A percentile compares a stretch with the other conserved stretches of the same genome.
phyloP scores from a whole-genome alignment of 495 filamentous ascomycete species.

The Lasiosphaeria miniovina region DNA sequence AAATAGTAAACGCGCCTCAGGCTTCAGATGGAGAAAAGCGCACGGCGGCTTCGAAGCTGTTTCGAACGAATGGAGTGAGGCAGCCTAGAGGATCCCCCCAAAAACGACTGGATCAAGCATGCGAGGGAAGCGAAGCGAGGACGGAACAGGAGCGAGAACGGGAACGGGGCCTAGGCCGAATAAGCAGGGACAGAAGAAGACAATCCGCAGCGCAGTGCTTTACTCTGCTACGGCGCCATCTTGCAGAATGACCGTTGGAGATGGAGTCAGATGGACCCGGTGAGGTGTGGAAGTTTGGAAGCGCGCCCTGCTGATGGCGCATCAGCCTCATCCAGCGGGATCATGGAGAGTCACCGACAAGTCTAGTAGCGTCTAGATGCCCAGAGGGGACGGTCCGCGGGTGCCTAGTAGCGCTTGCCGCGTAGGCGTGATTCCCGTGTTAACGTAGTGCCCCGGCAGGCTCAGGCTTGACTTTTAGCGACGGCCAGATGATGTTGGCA shows the following conservation, averaged over 20 bases:
- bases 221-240: conserved; percentile 12
- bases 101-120: not conserved
- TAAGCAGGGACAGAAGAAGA: conserved; percentile 14
- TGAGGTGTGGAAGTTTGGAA: conserved; percentile 21
- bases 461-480: conserved; percentile 21
- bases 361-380: conserved; percentile 14
- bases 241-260: conserved; percentile 28
- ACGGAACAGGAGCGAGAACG: conserved; percentile 7
- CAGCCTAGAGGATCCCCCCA: conserved; percentile 7
- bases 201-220: conserved; percentile 10
- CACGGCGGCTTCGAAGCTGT: not conserved
- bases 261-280: conserved; percentile 37
- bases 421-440: conserved; percentile 19
- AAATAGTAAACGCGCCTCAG: not conserved
- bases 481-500: conserved; percentile 17
- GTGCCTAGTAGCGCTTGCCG: conserved; percentile 28
- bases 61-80: conserved; percentile 19
- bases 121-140: not conserved
- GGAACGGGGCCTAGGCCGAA: conserved; percentile 14
- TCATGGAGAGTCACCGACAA: conserved; percentile 34
- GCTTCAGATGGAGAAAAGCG: not conserved
- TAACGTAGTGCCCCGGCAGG: conserved; percentile 18
- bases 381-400: conserved; percentile 27
- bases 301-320: conserved; percentile 34
- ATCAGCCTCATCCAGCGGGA: conserved; percentile 32